Percentiles rank a stretch among this genome's conserved stretches.
Conservation (phyloP, 192 early-diverging fungal genomes). For the Lobosporangium transversale region DNA sequence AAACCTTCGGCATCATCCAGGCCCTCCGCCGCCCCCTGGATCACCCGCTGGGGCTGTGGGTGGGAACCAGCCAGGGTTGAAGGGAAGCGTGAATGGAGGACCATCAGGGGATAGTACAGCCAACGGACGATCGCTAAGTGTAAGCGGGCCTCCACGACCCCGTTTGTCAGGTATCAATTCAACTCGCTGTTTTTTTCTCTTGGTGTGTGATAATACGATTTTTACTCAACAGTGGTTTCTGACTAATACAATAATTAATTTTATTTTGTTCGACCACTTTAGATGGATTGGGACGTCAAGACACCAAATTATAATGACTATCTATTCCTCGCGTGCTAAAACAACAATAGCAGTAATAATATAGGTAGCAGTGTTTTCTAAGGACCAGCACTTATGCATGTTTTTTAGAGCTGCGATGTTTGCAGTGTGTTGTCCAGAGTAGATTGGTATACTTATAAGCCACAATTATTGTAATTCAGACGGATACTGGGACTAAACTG, state of each 20-base stretch:
- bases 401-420: too few relatives aligned
- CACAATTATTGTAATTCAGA: too few relatives aligned
- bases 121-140: conserved; percentile 25
- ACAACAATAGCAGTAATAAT: too few relatives aligned
- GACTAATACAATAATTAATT: too few relatives aligned
- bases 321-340: too few relatives aligned
- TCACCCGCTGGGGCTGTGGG: conserved; percentile 13
- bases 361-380: too few relatives aligned
- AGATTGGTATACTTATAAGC: too few relatives aligned
- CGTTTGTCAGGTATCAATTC: conserved; percentile 28
- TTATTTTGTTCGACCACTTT: conserved; percentile 7
- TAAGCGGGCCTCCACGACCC: conserved; percentile 26
- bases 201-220: too few relatives aligned
- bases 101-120: not conserved
- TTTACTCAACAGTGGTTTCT: too few relatives aligned
- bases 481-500: too few relatives aligned
- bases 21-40: conserved; percentile 36
- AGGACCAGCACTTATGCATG: too few relatives aligned
- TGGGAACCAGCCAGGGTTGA: not conserved
- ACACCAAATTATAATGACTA: conserved; percentile 30
- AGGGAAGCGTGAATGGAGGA: conserved; percentile 12
- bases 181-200: not conserved
- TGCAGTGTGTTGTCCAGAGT: too few relatives aligned
- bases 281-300: conserved; percentile 39
- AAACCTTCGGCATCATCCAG: conserved; percentile 15